Evolutionary conservation across 371 early-diverging fungal species (phyloP).

Genomic region (Saksenaea oblongispora): DNA sequence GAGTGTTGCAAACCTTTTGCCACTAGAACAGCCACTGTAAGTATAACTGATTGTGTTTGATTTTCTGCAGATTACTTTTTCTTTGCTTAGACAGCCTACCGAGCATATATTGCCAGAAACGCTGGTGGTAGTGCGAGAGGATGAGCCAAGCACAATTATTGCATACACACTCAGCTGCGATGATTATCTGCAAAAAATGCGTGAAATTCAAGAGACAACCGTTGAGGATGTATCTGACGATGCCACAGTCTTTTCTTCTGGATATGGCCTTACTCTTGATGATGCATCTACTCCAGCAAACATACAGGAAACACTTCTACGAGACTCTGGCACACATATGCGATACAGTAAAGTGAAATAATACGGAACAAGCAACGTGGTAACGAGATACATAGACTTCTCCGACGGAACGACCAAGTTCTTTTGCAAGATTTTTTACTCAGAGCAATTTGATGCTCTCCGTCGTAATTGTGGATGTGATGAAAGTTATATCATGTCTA

Average conservation of each 20-base stretch:
- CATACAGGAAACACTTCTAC: constrained; percentile 64
- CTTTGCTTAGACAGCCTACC: constrained; percentile 51
- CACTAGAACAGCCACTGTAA: constrained; percentile 78
- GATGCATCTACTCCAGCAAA: constrained; percentile 14
- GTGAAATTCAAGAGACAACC: constrained; percentile 34
- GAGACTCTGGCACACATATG: constrained; percentile 72
- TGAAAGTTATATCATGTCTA: constrained; percentile 79
- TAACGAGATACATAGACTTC: constrained; percentile 47
- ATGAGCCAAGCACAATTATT: constrained; percentile 94
- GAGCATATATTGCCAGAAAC: constrained; percentile 91
- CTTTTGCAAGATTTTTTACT: constrained; percentile 89
- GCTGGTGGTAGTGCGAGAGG: constrained; percentile 84
- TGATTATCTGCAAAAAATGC: constrained; percentile 50
- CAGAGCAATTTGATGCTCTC: constrained; percentile 93
- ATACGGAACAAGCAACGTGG: neutral
- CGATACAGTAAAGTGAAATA: constrained; percentile 55
- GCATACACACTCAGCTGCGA: constrained; percentile 78
- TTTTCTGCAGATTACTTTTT: neutral
- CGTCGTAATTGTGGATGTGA: constrained; percentile 86
- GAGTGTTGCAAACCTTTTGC: constrained; percentile 58
- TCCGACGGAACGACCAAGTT: constrained; percentile 77
- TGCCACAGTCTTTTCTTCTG: neutral
- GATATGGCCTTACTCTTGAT: neutral
- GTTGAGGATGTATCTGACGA: constrained; percentile 16
- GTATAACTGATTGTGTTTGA: constrained; percentile 8